A percentile compares a stretch with the other conserved stretches of the same genome.
phyloP scores from a whole-genome alignment of 768 basidiomycete species.

The Lactifluus hygrophoroides region DNA sequence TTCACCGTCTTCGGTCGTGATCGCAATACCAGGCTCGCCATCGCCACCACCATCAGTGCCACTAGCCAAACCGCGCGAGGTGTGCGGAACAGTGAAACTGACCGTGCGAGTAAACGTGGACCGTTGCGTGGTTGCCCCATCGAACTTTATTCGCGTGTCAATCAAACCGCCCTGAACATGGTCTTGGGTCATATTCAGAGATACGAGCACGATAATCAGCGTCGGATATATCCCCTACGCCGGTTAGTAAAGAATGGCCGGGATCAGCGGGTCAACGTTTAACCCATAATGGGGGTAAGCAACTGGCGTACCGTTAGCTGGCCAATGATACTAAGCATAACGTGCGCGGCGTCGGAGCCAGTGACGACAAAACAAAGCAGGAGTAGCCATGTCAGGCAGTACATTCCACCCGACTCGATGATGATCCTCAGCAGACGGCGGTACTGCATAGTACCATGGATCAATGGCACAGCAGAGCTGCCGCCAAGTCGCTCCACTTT shows the following conservation, averaged over 20 bases:
- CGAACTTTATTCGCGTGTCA: neutral
- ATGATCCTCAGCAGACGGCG: conserved; percentile 5
- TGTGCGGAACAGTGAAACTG: neutral
- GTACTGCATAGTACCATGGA: neutral
- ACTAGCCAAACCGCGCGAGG: neutral
- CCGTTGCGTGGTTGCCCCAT: neutral
- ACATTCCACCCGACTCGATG: conserved; percentile 18
- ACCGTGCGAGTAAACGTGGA: neutral
- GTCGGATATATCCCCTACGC: conserved; percentile 16
- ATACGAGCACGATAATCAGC: conserved; percentile 23
- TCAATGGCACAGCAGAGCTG: neutral
- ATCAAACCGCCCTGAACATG: neutral
- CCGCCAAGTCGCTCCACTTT: neutral
- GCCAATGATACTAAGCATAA: neutral
- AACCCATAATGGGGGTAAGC: too few species aligned
- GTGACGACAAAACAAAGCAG: conserved; percentile 2
- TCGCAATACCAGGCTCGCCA: neutral
- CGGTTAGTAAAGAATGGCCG: neutral
- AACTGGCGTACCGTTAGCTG: conserved; percentile 5
- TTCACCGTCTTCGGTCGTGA: neutral
- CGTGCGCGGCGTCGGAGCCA: neutral
- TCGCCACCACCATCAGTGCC: too few species aligned
- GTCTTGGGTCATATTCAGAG: conserved; percentile 19
- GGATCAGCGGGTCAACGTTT: too few species aligned
- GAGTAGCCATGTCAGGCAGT: conserved; percentile 14